A percentile compares a stretch with the other conserved stretches of the same genome.
Evolutionary conservation across 1,139 yeast genomes (phyloP).

Genomic region (Debaryomyces fabryi): DNA sequence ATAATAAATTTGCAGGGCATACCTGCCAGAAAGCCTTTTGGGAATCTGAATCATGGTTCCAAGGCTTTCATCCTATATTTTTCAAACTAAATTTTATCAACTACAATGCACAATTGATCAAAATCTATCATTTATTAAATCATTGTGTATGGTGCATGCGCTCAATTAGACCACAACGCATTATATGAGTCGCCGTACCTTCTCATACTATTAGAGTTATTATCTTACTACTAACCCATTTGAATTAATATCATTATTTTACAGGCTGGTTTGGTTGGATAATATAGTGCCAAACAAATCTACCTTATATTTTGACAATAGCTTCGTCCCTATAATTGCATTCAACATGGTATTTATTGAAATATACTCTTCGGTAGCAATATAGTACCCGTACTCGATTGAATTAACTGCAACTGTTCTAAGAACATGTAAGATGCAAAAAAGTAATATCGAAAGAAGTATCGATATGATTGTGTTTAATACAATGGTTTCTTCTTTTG

Average conservation of each 20-base stretch:
- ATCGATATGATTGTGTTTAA: slow-evolving; percentile 22
- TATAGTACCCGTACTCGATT: slow-evolving; percentile 20
- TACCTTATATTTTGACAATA: not conserved
- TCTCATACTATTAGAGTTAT: not conserved
- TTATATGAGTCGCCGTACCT: not conserved
- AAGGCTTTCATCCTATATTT: not conserved
- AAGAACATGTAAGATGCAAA: slow-evolving; percentile 20
- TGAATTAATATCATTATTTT: not conserved
- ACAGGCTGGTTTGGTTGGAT: not conserved
- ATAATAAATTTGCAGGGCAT: no score
- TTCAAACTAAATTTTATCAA: not conserved
- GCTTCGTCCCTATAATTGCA: not conserved
- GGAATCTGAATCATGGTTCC: not conserved
- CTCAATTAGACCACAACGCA: not conserved
- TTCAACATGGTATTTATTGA: slow-evolving; percentile 10
- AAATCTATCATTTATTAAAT: not conserved
- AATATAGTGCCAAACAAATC: not conserved
- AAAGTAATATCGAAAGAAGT: slow-evolving; percentile 20
- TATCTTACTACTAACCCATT: not conserved
- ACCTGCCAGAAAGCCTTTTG: no score
- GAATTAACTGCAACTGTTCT: slow-evolving; percentile 19
- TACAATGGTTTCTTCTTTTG: slow-evolving; percentile 24
- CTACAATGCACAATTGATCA: not conserved
- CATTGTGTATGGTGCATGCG: not conserved
- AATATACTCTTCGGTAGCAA: slow-evolving; percentile 23